Evolutionary conservation across 345 rosid species (phyloP), one percentile per base, ranked within the genome.

Genomic region (Dovyalis caffra): DNA sequence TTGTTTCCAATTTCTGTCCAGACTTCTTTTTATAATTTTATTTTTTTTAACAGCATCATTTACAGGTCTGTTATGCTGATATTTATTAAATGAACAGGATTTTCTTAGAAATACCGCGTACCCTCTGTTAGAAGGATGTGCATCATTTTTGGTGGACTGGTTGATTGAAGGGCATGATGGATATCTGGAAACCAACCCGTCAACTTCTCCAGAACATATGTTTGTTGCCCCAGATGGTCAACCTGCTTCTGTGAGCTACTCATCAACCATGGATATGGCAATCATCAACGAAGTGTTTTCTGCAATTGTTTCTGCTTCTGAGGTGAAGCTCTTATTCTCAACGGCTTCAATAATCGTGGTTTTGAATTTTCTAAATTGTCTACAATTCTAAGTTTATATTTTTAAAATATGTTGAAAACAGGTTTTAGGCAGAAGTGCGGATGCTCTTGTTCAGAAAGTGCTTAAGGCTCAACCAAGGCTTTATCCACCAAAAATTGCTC

Each of bases 241-340:
- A 72, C 82, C 66, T 74, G 98, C 96, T 49, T 79, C 88, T 76
- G 94, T 95, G 76, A 93, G 98, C 88, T 89, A 91, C 90, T 95
- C 99, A 74, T 82, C 99, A 71, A 93, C 98, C 74, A 95, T 93
- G 97, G 99, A 95, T 77, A 87, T 93, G 86, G 88, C 88, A 71
- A 90, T 95, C 84, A 82, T 93, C 70, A 87, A 74, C 60, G 98
- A 89, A 86, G 89, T 93, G 60, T 95, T 95, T 74, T 80, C 88
- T 57, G 86, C 84, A 70, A 81, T 90, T 72, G 78, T 84, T 64
- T 85, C 91, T 0, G 94, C 97, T 21, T 84, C 97, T 72, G 91
- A 91, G 99, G 97, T 95, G 81, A 85, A 43, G 58, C 68, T 18
- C 9, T 68, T 45, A 45, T 26, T 45, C 53, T 28, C 28, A 29